These are phyloP conservation scores for Leucosporidium scottii DNA, from an alignment of 768 basidiomycete genomes.

Conservation along the genomic window DNA sequence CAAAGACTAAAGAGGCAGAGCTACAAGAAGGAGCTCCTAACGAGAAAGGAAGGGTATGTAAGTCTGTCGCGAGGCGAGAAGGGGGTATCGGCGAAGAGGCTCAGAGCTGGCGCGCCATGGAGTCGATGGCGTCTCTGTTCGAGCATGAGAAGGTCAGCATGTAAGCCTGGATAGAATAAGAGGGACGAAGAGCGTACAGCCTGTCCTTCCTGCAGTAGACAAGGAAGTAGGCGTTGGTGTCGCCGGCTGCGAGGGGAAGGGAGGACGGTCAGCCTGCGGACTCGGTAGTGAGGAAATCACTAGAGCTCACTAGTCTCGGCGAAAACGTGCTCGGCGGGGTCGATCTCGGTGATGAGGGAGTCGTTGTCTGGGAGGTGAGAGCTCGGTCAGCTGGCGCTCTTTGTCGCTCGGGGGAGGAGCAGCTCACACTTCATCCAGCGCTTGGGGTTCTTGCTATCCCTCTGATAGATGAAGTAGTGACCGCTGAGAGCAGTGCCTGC, in stretches of 20 bases:
- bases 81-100: too few species aligned
- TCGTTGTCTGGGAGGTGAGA: slow-evolving; percentile 64
- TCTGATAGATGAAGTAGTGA: slow-evolving; percentile 86
- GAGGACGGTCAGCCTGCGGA: not conserved
- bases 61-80: too few species aligned
- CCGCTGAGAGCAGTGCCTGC: slow-evolving; percentile 47
- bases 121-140: slow-evolving; percentile 19
- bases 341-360: slow-evolving; percentile 67
- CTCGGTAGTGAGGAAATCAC: slow-evolving; percentile 3
- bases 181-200: not conserved
- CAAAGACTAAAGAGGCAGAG: too few species aligned
- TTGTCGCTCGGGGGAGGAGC: not conserved
- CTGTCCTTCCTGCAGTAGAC: slow-evolving; percentile 42
- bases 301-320: slow-evolving; percentile 59
- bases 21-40: too few species aligned
- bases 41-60: too few species aligned
- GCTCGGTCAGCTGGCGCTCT: not conserved
- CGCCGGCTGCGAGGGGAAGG: slow-evolving; percentile 5
- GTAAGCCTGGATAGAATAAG: too few species aligned
- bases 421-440: slow-evolving; percentile 68
- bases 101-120: slow-evolving; percentile 11
- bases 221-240: slow-evolving; percentile 42
- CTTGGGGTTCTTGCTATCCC: slow-evolving; percentile 46
- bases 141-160: too few species aligned
- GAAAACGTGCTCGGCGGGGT: slow-evolving; percentile 67